Evolutionary conservation across 306 rosid species (phyloP).

Genomic region (Fragaria vesca): DNA sequence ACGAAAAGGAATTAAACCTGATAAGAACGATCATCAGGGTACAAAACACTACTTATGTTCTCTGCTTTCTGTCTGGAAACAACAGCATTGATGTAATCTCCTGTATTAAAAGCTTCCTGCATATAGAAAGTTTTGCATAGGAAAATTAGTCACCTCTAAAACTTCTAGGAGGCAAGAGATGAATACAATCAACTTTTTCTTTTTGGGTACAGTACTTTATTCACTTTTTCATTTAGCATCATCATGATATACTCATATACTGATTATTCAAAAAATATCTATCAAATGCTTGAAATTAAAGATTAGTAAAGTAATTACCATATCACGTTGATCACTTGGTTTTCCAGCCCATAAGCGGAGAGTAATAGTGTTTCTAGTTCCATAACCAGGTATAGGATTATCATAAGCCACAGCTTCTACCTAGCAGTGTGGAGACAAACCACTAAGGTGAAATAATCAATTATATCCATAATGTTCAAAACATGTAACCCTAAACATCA

Average conservation of each 20-base stretch:
- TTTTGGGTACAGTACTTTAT: background rate
- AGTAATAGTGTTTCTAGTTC: slow-evolving; percentile 70
- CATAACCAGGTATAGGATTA: slow-evolving; percentile 78
- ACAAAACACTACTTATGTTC: slow-evolving; percentile 67
- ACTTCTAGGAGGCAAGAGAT: slow-evolving; percentile 9
- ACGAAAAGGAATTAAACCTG: slow-evolving; percentile 43
- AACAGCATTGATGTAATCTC: slow-evolving; percentile 71
- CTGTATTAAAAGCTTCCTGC: slow-evolving; percentile 74
- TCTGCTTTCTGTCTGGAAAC: slow-evolving; percentile 70
- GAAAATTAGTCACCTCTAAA: background rate
- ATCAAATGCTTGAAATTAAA: background rate
- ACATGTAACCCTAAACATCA: slow-evolving; percentile 16
- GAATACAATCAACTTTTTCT: background rate
- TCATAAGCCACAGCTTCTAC: slow-evolving; percentile 87
- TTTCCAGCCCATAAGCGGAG: slow-evolving; percentile 82
- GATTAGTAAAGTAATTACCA: slow-evolving; percentile 35
- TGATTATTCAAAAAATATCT: background rate
- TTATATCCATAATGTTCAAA: slow-evolving; percentile 12
- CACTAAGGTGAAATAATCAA: slow-evolving; percentile 24
- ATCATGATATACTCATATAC: background rate
- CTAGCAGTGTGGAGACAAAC: slow-evolving; percentile 35
- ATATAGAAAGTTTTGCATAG: slow-evolving; percentile 15
- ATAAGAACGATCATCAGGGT: slow-evolving; percentile 75
- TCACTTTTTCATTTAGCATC: slow-evolving; percentile 16
- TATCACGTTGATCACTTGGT: slow-evolving; percentile 60